Percentiles rank a stretch among this genome's conserved stretches.
These are phyloP conservation scores for Cyathus olla DNA, from an alignment of 1,284 basidiomycete species.

Conservation along the genomic window DNA sequence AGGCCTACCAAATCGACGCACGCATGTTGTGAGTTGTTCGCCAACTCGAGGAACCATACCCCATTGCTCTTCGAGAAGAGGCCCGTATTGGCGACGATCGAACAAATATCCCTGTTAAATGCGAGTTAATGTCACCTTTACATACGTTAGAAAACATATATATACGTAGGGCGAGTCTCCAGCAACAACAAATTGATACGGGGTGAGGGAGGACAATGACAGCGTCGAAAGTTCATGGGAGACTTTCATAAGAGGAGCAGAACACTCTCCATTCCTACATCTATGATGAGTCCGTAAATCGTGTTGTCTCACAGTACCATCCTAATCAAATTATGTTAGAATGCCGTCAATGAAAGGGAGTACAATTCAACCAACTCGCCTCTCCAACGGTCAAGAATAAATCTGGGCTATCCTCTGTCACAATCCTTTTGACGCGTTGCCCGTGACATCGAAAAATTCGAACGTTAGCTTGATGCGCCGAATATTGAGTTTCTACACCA, in stretches of 20 bases:
- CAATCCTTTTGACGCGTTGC: slow-evolving; percentile 82
- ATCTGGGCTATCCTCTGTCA: slow-evolving; percentile 87
- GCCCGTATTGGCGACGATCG: slow-evolving; percentile 84
- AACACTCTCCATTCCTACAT: slow-evolving; percentile 67
- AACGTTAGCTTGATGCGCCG: slow-evolving; percentile 56
- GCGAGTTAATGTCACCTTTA: neutral
- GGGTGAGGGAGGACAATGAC: slow-evolving; percentile 75
- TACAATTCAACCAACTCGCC: slow-evolving; percentile 51
- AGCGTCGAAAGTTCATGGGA: slow-evolving; percentile 72
- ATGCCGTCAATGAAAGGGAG: no score
- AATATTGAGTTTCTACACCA: slow-evolving; percentile 47
- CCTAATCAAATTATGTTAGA: slow-evolving; percentile 44
- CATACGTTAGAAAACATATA: slow-evolving; percentile 13
- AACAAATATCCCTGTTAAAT: slow-evolving; percentile 83
- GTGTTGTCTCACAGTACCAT: slow-evolving; percentile 79
- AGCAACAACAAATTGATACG: slow-evolving; percentile 81
- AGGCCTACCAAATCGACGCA: slow-evolving; percentile 83
- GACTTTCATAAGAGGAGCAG: slow-evolving; percentile 74
- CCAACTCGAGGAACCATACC: slow-evolving; percentile 62
- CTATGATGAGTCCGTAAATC: slow-evolving; percentile 81
- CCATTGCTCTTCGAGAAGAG: slow-evolving; percentile 79
- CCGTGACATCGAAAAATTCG: slow-evolving; percentile 77
- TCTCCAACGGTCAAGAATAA: slow-evolving; percentile 89
- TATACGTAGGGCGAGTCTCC: slow-evolving; percentile 78
- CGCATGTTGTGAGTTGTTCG: slow-evolving; percentile 77